Conservation (phyloP, 805 yeast species). For the Zygosaccharomyces siamensis region DNA sequence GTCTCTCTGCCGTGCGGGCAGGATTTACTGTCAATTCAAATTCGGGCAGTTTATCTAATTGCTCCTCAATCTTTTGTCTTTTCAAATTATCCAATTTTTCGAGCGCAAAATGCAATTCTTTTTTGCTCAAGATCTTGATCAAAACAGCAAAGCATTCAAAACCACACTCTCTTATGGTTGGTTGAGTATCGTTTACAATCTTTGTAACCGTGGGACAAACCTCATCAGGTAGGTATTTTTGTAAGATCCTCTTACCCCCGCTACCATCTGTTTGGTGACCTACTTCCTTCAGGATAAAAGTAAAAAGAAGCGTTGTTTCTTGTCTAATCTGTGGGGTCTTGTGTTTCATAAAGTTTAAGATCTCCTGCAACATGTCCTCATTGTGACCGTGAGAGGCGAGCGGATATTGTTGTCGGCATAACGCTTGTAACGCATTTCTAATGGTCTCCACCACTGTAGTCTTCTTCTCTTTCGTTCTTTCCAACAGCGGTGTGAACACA, state of each 20-base stretch:
- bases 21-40: slow-evolving; percentile 11
- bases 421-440: slow-evolving; percentile 57
- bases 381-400: slow-evolving; percentile 15
- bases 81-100: slow-evolving; percentile 76
- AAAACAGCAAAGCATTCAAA: slow-evolving; percentile 75
- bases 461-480: slow-evolving; percentile 85
- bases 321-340: slow-evolving; percentile 80
- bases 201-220: slow-evolving; percentile 42
- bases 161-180: slow-evolving; percentile 73
- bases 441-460: slow-evolving; percentile 69
- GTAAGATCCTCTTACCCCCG: slow-evolving; percentile 6
- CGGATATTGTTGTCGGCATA: slow-evolving; percentile 49
- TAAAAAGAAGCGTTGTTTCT: slow-evolving; percentile 61
- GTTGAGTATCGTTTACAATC: slow-evolving; percentile 76
- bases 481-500: slow-evolving; percentile 61
- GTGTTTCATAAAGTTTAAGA: slow-evolving; percentile 56
- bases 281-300: slow-evolving; percentile 53
- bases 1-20: slow-evolving; percentile 2
- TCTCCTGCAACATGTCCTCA: slow-evolving; percentile 49
- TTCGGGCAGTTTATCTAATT: slow-evolving; percentile 5
- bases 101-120: slow-evolving; percentile 54
- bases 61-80: slow-evolving; percentile 60
- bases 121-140: slow-evolving; percentile 76
- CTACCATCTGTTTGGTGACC: slow-evolving; percentile 40
- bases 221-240: slow-evolving; percentile 12